Evolutionary conservation across 2,329 filamentous ascomycete species (phyloP).

Genomic region (Paracoccidioides lutzii): DNA sequence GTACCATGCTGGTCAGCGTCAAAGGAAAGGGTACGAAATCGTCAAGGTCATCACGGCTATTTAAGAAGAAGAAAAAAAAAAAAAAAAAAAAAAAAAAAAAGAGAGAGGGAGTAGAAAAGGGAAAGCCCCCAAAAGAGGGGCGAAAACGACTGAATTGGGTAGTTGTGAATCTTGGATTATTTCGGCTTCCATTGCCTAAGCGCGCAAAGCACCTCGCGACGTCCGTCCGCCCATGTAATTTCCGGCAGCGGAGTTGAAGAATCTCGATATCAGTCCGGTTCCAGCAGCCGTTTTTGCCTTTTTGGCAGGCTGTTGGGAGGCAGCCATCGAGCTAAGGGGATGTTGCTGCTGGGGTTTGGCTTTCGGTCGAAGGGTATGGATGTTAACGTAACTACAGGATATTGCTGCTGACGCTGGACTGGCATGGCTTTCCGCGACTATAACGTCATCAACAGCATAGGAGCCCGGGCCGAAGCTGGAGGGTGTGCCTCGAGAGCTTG

Average conservation of each 20-base stretch:
- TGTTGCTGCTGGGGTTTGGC: constrained; percentile 18
- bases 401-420: constrained; percentile 23
- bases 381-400: constrained; percentile 25
- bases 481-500: constrained; percentile 33
- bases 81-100: background rate
- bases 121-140: background rate
- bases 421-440: constrained; percentile 21
- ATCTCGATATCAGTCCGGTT: constrained; percentile 28
- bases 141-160: background rate
- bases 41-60: background rate
- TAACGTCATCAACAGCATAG: constrained; percentile 21
- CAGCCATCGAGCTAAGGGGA: constrained; percentile 14
- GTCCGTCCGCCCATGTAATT: constrained; percentile 30
- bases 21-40: background rate
- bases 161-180: background rate
- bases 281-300: constrained; percentile 27
- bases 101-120: background rate
- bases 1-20: background rate
- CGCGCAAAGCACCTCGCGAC: constrained; percentile 18
- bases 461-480: constrained; percentile 30
- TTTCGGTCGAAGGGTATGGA: constrained; percentile 19
- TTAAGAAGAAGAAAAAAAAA: background rate
- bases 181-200: background rate
- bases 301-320: constrained; percentile 27
- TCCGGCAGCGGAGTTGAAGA: constrained; percentile 31